Evolutionary conservation across 441 rosid genomes (phyloP), one percentile per base, ranked within the genome.

Genomic region (Adansonia rubrostipa): DNA sequence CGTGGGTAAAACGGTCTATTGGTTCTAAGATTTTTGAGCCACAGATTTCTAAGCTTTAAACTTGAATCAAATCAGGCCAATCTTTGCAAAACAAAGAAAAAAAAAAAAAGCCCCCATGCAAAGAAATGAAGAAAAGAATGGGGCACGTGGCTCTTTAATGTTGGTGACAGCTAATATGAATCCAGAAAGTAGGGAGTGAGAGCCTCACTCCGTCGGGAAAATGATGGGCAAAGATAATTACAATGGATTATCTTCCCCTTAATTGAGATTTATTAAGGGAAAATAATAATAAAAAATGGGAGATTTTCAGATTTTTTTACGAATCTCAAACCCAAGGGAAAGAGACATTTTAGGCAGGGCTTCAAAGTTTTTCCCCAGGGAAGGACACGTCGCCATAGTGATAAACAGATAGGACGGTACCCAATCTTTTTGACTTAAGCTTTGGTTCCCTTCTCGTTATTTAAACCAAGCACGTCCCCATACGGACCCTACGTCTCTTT

Each of bases 331-430:
- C 36, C 36, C 36, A 28, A 28, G 2, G 36, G 36, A 28, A 28
- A 28, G 36, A 28, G 36, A 28, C 36, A 28, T 28, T 28, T 28
- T 28, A 28, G 36, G 36, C 36, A 28, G 36, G 36, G 36, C 36
- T 28, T 28, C 36, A 28, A 28, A 28, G 36, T 28, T 28, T 28
- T 28, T 28, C 36, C 36, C 36, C 36, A 28, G 19, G 28, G 57
- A 13, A 20, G 90, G 92, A 91, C 97, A 93, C 93, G 98, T 93
- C 20, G 87, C 85, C 84, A 65, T 47, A 24, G 63, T 58, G 61
- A 82, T 77, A 62, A 82, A 71, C 80, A 60, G 86, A 78, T 28
- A 28, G 98, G 98, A 85, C 97, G 97, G 98, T 89, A 89, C 95
- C 97, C 90, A 90, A 92, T 88, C 88, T 73, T 28, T 61, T 84